Conservation (phyloP, 495 filamentous ascomycete species). For the Neohortaea acidophila region DNA sequence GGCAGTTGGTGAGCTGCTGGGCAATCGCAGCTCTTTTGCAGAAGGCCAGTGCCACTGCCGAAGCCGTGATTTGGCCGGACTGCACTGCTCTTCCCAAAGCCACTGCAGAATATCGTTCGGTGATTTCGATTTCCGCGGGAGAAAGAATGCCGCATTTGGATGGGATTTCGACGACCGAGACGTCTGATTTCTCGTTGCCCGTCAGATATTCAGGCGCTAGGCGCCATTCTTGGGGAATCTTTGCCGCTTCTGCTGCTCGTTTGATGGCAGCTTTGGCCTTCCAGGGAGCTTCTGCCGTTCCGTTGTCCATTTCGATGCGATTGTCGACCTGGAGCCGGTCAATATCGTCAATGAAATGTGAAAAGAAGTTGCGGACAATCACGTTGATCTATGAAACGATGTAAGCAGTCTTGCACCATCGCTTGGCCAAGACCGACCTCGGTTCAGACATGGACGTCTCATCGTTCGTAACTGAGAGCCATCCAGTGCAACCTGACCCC, state of each 20-base stretch:
- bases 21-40: slow-evolving; percentile 40
- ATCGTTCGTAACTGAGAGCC: too few species aligned
- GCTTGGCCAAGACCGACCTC: too few species aligned
- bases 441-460: too few species aligned
- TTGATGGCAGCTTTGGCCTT: not conserved
- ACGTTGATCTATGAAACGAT: too few species aligned
- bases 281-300: too few species aligned
- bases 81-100: slow-evolving; percentile 1
- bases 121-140: not conserved
- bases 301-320: too few species aligned
- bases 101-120: not conserved
- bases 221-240: slow-evolving; percentile 2
- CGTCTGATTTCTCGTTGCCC: slow-evolving; percentile 1
- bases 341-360: too few species aligned
- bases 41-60: slow-evolving; percentile 38
- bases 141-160: not conserved
- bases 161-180: not conserved
- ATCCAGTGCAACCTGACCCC: too few species aligned
- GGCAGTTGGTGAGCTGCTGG: slow-evolving; percentile 37
- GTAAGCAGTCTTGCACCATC: too few species aligned
- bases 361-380: too few species aligned
- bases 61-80: slow-evolving; percentile 3
- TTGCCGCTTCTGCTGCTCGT: slow-evolving; percentile 1
- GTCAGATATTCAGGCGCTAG: not conserved
- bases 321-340: too few species aligned